phyloP scores from a whole-genome alignment of 805 yeast species.

The Lachancea mirantina region DNA sequence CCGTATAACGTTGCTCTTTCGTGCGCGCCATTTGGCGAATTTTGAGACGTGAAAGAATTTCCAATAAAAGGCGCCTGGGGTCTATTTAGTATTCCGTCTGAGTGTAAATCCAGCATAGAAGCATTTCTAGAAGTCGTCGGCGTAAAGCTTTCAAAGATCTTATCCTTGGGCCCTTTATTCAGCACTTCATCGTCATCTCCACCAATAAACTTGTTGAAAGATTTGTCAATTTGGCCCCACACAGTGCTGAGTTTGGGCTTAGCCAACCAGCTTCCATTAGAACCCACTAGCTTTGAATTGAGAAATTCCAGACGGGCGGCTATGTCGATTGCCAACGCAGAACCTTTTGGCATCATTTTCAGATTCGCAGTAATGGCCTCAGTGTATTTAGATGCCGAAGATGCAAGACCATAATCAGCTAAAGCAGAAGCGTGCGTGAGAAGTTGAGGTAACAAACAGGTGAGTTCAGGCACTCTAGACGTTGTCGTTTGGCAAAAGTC shows the following conservation, averaged over 20 bases:
- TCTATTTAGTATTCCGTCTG: no score
- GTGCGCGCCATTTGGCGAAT: no score
- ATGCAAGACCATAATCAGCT: conserved; percentile 55
- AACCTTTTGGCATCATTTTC: conserved; percentile 35
- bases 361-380: conserved; percentile 42
- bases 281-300: conserved; percentile 41
- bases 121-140: conserved; percentile 59
- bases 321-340: conserved; percentile 30
- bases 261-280: conserved; percentile 69
- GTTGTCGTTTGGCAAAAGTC: conserved; percentile 42
- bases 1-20: no score
- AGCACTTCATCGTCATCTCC: conserved; percentile 60
- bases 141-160: conserved; percentile 64
- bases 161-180: conserved; percentile 35
- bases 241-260: conserved; percentile 71
- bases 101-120: conserved; percentile 35
- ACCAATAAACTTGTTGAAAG: conserved; percentile 70
- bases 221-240: conserved; percentile 84
- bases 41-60: no score
- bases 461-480: conserved; percentile 31
- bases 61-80: no score
- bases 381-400: conserved; percentile 56
- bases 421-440: conserved; percentile 60
- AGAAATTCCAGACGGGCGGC: conserved; percentile 33
- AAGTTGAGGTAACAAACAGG: conserved; percentile 54